phyloP scores from a whole-genome alignment of 768 basidiomycete species.

The Xanthoconium stramineum region DNA sequence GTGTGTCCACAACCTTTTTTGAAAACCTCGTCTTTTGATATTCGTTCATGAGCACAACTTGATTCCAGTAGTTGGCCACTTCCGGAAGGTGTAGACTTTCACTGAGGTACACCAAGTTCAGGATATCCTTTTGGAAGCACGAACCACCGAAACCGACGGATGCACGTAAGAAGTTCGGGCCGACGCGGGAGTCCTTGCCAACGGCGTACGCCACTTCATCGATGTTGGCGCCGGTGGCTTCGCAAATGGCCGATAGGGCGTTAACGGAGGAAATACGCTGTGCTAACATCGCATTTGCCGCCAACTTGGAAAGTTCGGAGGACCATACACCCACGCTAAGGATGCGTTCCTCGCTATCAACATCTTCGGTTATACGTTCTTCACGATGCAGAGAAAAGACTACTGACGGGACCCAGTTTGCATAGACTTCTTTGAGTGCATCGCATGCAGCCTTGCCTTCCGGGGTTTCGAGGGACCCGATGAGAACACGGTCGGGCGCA shows the following conservation, averaged over 20 bases:
- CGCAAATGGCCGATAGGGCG: conserved; percentile 97
- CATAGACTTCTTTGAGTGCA: conserved; percentile 78
- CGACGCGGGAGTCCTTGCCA: conserved; percentile 89
- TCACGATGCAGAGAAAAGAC: not conserved
- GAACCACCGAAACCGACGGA: conserved; percentile 97
- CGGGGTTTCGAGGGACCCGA: conserved; percentile 88
- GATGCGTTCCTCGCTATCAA: conserved; percentile 62
- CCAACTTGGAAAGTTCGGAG: conserved; percentile 96
- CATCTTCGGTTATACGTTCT: not conserved
- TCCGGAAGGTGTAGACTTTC: conserved; percentile 94
- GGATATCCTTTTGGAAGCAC: conserved; percentile 99
- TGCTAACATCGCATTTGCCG: conserved; percentile 98
- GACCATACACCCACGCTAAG: conserved; percentile 98
- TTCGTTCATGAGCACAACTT: conserved; percentile 98
- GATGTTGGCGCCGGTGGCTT: conserved; percentile 97
- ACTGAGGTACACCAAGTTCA: conserved; percentile 96
- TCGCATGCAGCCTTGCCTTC: conserved; percentile 82
- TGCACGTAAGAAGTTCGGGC: conserved; percentile 92
- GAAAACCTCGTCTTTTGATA: conserved; percentile 97
- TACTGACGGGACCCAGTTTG: conserved; percentile 94
- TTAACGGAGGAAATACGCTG: conserved; percentile 99
- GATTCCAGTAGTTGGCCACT: conserved; percentile 96
- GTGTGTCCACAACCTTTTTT: conserved; percentile 91
- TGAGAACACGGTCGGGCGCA: conserved; percentile 91
- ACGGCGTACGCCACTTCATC: conserved; percentile 96